phyloP scores from a whole-genome alignment of 2,329 filamentous ascomycete species.

The Nemania sp. region DNA sequence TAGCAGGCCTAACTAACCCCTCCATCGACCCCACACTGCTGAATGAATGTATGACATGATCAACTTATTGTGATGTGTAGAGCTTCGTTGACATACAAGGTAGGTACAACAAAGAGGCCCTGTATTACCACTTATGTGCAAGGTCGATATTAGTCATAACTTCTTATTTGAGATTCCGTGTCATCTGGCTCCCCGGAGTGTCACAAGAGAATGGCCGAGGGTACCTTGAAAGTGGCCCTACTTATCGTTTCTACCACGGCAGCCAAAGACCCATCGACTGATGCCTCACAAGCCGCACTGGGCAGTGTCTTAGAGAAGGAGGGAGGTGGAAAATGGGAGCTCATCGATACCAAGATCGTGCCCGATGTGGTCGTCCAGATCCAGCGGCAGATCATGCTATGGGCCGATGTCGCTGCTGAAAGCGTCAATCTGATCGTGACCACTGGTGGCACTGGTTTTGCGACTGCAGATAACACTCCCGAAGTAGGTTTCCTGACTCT shows the following conservation, averaged over 20 bases:
- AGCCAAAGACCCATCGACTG: conserved; percentile 79
- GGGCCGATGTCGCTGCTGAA: conserved; percentile 74
- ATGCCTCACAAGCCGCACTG: conserved; percentile 77
- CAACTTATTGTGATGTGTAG: too few relatives aligned
- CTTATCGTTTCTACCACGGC: conserved; percentile 94
- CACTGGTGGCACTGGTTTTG: conserved; percentile 94
- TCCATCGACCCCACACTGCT: conserved; percentile 11
- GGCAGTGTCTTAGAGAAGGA: conserved; percentile 75
- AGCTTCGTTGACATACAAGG: too few relatives aligned
- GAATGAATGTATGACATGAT: neutral
- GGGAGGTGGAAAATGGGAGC: conserved; percentile 77
- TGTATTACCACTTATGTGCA: neutral
- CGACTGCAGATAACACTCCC: conserved; percentile 84
- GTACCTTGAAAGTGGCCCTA: conserved; percentile 76
- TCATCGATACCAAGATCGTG: conserved; percentile 79
- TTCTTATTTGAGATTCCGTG: neutral
- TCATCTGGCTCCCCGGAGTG: conserved; percentile 37
- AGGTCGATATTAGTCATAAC: neutral
- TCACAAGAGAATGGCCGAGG: conserved; percentile 30
- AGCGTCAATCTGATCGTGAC: conserved; percentile 82
- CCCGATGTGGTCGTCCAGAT: conserved; percentile 81
- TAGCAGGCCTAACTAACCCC: neutral
- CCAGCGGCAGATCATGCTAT: conserved; percentile 76
- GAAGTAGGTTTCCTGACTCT: conserved; percentile 69
- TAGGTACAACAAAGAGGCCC: too few relatives aligned